Evolutionary conservation across 306 rosid species (phyloP).

Genomic region (Gleditsia sinensis): DNA sequence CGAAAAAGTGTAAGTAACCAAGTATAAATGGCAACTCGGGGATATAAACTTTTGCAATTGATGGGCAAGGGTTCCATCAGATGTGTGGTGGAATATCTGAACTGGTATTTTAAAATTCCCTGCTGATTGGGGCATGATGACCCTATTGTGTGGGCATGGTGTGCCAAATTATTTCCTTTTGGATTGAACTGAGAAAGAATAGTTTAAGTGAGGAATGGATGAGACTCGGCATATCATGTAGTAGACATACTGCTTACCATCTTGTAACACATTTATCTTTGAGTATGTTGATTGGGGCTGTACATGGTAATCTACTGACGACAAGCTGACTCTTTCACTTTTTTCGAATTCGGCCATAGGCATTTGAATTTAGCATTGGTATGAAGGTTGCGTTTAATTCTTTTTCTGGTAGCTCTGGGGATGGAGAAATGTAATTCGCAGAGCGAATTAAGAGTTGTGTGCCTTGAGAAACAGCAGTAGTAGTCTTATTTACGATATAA

Average conservation of each 20-base stretch:
- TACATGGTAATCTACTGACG: neutral
- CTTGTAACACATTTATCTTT: neutral
- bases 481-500: neutral
- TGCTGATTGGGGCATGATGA: constrained; percentile 16
- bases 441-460: neutral
- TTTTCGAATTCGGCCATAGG: neutral
- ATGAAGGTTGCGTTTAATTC: neutral
- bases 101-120: constrained; percentile 16
- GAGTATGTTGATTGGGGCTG: neutral
- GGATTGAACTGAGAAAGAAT: constrained; percentile 10
- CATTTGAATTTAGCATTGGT: neutral
- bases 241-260: neutral
- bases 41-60: constrained; percentile 1
- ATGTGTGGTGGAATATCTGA: constrained; percentile 28
- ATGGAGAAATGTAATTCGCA: neutral
- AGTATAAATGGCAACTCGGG: constrained; percentile 25
- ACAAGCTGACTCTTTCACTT: neutral
- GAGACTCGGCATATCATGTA: neutral
- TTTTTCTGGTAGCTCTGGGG: neutral
- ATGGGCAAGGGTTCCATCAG: constrained; percentile 20
- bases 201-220: neutral
- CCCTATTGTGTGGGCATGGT: neutral
- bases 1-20: constrained; percentile 34
- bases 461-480: neutral
- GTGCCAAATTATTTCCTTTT: neutral